A percentile compares a stretch with the other conserved stretches of the same genome.
These are phyloP conservation scores for Elasticomyces elasticus DNA, from an alignment of 495 filamentous ascomycete species.

Conservation along the genomic window DNA sequence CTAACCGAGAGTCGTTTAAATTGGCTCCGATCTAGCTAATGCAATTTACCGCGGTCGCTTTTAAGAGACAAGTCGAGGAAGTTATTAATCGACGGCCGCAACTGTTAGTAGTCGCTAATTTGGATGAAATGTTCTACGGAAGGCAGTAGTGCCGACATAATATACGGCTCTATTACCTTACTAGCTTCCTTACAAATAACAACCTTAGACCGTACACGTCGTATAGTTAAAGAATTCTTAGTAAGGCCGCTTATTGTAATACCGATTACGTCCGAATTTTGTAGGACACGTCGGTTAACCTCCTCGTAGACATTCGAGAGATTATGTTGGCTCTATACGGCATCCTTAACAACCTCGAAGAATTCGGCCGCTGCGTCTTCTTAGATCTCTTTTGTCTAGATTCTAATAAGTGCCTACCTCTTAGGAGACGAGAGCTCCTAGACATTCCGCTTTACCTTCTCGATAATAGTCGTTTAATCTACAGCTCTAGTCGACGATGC, in stretches of 20 bases:
- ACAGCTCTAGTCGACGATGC: no score
- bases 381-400: no score
- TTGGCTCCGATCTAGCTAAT: conserved; percentile 54
- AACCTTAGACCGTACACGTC: conserved; percentile 52
- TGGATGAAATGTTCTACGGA: conserved; percentile 61
- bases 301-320: no score
- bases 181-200: conserved; percentile 70
- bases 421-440: no score
- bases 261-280: conserved; percentile 54
- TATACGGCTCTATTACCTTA: conserved; percentile 64
- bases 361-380: background rate
- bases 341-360: no score
- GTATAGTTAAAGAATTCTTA: conserved; percentile 51
- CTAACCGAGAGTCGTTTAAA: conserved; percentile 59
- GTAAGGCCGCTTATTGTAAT: conserved; percentile 68
- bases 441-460: no score
- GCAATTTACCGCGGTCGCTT: conserved; percentile 43
- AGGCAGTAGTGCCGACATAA: conserved; percentile 58
- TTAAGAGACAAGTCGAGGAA: conserved; percentile 50
- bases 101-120: conserved; percentile 69
- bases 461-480: no score
- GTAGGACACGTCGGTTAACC: conserved; percentile 43
- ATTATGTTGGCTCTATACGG: no score
- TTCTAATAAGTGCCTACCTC: no score
- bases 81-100: conserved; percentile 59